These are phyloP conservation scores for Penicillium sp. DNA, from an alignment of 2,329 filamentous ascomycete species.

Conservation along the genomic window DNA sequence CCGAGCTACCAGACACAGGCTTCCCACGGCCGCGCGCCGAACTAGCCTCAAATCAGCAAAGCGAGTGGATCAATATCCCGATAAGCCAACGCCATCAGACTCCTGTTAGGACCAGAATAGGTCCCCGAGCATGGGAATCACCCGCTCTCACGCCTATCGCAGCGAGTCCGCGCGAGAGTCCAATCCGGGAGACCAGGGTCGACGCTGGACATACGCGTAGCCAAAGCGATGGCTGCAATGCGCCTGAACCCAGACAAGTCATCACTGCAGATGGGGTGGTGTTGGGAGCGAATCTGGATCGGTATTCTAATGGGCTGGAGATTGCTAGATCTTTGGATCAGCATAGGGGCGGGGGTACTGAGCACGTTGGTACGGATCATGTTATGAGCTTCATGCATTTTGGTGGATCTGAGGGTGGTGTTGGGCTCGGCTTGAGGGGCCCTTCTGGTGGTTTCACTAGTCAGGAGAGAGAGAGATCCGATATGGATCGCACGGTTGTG, in stretches of 20 bases:
- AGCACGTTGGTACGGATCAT: constrained; percentile 12
- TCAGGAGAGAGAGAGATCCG: background rate
- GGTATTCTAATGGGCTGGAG: constrained; percentile 7
- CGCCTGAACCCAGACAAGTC: constrained; percentile 5
- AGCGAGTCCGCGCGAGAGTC: background rate
- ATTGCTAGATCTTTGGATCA: background rate
- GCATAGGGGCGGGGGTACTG: background rate
- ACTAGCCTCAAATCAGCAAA: constrained; percentile 22
- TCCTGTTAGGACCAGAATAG: background rate
- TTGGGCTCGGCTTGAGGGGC: background rate
- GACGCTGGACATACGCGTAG: background rate
- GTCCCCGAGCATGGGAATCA: background rate
- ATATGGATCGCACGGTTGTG: background rate
- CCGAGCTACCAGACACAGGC: constrained; percentile 32
- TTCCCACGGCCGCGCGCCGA: constrained; percentile 30
- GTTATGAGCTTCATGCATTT: constrained; percentile 34
- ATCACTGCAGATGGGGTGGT: constrained; percentile 31
- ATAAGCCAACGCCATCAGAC: constrained; percentile 10
- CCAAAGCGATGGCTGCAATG: background rate
- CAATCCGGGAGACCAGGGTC: background rate
- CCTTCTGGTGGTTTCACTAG: background rate
- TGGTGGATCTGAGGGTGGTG: background rate
- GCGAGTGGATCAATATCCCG: constrained; percentile 33
- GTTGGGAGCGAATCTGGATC: constrained; percentile 28
- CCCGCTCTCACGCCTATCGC: background rate